Base-by-base conservation (phyloP, 768 basidiomycete genomes). In the Imleria badia region DNA sequence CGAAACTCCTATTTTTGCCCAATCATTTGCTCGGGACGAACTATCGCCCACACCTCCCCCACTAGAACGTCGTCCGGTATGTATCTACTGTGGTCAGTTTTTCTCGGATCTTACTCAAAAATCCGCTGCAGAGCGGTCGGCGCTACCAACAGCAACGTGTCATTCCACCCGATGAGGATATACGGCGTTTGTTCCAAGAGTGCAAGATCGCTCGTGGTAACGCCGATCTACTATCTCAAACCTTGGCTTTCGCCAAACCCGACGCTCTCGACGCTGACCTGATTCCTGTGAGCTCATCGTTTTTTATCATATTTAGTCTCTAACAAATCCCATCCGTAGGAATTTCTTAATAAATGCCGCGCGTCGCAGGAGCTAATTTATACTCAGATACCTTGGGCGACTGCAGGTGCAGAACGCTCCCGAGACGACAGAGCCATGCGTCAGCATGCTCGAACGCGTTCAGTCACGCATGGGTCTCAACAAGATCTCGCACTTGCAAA, bases 351-450 rank as follows among this genome's bases (percentile, higher is more conserved):
- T 15, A 90, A 91, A 64, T 94, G 92, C 66, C 79, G 83, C 30
- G 78, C 81, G 4, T 93, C 91, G 3, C 91, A 93, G 69, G 93
- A 94, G 56, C 79, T 94, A 12, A 83, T 96, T 26, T 86, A 78
- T 59, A 85, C 87, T 12, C 94, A 95, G 71, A 94, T 97, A 62
- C 85, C 89, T 8, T 96, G 94, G 94, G 94, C 94, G 5, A 81
- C 85, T 20, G 85, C 91, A 1, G 82, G 86, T 14, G 93, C 93
- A 2, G 87, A 89, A 60, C 82, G 82, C 43, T 87, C 88, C 9
- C 78, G 89, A 33, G 61, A 65, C 13, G 69, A 59, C 58, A 66
- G 12, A 68, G 64, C 19, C 61, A 56, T 13, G n/a, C 14, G 33
- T 34, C 56, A 45, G 17, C 52, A 54, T 19, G 51, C 51, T 23